Evolutionary conservation across 2,329 filamentous ascomycete genomes (phyloP).

Genomic region (Tolypocladium amazonense): DNA sequence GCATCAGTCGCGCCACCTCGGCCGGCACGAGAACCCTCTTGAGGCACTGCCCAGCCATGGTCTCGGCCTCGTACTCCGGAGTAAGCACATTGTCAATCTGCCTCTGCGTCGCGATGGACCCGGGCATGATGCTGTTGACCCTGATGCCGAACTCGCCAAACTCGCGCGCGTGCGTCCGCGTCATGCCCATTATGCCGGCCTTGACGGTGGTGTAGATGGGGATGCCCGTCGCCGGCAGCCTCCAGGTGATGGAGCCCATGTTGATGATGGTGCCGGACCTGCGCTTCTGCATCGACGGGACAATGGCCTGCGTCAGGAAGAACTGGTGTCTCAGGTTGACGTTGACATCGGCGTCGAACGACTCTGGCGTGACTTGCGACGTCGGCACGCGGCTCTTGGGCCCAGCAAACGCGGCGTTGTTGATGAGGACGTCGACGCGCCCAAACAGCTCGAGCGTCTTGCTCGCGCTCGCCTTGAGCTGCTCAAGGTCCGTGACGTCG

Average conservation of each 20-base stretch:
- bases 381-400: slow-evolving; percentile 16
- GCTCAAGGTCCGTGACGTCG: slow-evolving; percentile 26
- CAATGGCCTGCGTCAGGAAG: slow-evolving; percentile 60
- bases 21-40: slow-evolving; percentile 28
- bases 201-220: slow-evolving; percentile 42
- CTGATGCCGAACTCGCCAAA: slow-evolving; percentile 35
- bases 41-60: slow-evolving; percentile 29
- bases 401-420: slow-evolving; percentile 56
- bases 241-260: slow-evolving; percentile 39
- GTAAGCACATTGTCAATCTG: slow-evolving; percentile 33
- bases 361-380: slow-evolving; percentile 24
- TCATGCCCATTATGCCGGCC: slow-evolving; percentile 44
- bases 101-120: slow-evolving; percentile 32
- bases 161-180: slow-evolving; percentile 42
- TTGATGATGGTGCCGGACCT: slow-evolving; percentile 41
- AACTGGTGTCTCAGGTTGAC: slow-evolving; percentile 38
- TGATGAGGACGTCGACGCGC: slow-evolving; percentile 65
- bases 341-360: slow-evolving; percentile 31
- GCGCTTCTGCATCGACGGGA: slow-evolving; percentile 43
- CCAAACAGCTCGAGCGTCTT: slow-evolving; percentile 16
- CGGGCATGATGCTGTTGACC: slow-evolving; percentile 39
- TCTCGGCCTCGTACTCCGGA: slow-evolving; percentile 25
- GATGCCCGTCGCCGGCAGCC: slow-evolving; percentile 28
- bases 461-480: slow-evolving; percentile 20
- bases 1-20: slow-evolving; percentile 34